phyloP scores from a whole-genome alignment of 805 yeast genomes.

The Ogataea sp. region DNA sequence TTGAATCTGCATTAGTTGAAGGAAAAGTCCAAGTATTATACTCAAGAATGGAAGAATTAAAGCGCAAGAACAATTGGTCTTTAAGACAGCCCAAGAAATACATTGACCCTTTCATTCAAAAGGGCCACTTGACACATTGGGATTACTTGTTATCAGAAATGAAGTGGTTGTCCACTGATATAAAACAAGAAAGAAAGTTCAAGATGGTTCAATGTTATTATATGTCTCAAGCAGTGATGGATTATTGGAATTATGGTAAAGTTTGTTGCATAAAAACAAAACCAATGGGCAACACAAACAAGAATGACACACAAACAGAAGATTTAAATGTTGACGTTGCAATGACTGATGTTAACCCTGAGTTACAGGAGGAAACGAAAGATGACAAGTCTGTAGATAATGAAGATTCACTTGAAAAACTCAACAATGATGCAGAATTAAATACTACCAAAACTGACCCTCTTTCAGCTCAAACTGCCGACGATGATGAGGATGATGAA shows the following conservation, averaged over 20 bases:
- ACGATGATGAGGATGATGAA: constrained; percentile 1
- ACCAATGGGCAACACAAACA: constrained; percentile 27
- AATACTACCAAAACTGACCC: too few relatives aligned
- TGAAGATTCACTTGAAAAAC: constrained; percentile 6
- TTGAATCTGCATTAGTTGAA: constrained; percentile 77
- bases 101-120: constrained; percentile 50
- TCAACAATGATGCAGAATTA: not conserved
- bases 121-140: constrained; percentile 52
- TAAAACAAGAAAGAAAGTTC: constrained; percentile 59
- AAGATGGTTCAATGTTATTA: constrained; percentile 63
- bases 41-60: constrained; percentile 86
- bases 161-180: constrained; percentile 77
- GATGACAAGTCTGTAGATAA: constrained; percentile 7
- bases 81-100: constrained; percentile 73
- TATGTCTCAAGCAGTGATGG: constrained; percentile 65
- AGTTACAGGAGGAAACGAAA: constrained; percentile 1
- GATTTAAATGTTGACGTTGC: not conserved
- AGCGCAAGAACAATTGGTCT: constrained; percentile 84
- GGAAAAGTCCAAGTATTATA: constrained; percentile 87
- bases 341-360: constrained; percentile 6
- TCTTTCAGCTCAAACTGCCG: too few relatives aligned
- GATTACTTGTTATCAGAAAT: constrained; percentile 68
- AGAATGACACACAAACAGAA: not conserved
- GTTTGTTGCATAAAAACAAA: constrained; percentile 52
- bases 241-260: constrained; percentile 74